Evolutionary conservation across 306 rosid genomes (phyloP), one percentile per base, ranked within the genome.

Genomic region (Hippophae rhamnoides): DNA sequence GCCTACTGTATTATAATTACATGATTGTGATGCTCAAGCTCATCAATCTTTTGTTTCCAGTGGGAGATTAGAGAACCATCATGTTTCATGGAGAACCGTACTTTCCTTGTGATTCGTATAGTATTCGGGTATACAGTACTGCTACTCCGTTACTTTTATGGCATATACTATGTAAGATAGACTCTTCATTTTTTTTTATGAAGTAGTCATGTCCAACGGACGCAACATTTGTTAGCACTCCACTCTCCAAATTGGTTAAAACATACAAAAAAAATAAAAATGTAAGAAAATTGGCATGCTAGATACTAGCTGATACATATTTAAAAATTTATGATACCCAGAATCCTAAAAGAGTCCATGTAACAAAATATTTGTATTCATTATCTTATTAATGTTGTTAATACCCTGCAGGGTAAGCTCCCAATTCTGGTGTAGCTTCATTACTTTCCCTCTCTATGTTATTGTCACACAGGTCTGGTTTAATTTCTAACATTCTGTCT

Each of bases 361-460:
- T 18, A 18, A 18, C 23, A 18, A 18, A 18, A 18, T 0, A 18
- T 18, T 18, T 44, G 61, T 56, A 12, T 54, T 57, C 25, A 51
- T 14, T 8, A 10, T 27, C 50, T 5, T 52, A 26, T 3, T 31
- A 31, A 31, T 31, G 38, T 31, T 31, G 38, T 31, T 31, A 31
- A 31, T 57, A 60, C 43, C 52, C 55, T 47, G 64, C 89, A 88
- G 99, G 80, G 72, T 78, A 53, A 42, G 73, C 66, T 74, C 95
- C n/a, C 93, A 85, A 58, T 69, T 85, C 54, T 92, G 99, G 95
- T 83, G 99, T 80, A 92, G 99, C 85, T 92, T 79, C 63, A 75
- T 83, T 42, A 87, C 96, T 31, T 87, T 92, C 69, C 96, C 96
- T 47, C 88, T 92, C 54, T 87, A 92, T 75, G 96, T 92, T 53